A percentile compares a stretch with the other conserved stretches of the same genome.
Conservation (phyloP, 202 grass and related monocot species). For the Miscanthus sacchariflorus region DNA sequence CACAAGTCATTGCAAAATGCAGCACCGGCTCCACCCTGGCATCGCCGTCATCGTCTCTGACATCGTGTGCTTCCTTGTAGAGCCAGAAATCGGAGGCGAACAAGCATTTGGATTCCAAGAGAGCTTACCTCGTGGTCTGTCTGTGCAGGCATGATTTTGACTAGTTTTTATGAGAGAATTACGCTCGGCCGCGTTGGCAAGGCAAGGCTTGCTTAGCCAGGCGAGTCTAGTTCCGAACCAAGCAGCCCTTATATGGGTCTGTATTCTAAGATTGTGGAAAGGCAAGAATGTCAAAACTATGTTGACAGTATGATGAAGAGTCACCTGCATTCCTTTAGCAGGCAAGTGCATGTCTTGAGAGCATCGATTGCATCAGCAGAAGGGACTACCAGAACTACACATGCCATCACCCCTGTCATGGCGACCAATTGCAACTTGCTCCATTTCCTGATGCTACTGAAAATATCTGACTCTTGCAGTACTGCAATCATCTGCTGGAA, state of each 20-base stretch:
- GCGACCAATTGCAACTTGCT: constrained; percentile 58
- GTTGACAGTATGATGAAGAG: background rate
- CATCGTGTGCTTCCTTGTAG: background rate
- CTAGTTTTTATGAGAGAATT: background rate
- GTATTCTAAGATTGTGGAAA: background rate
- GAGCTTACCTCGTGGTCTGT: background rate
- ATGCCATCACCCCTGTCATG: constrained; percentile 70
- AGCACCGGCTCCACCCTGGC: too few relatives aligned
- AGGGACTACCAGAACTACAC: constrained; percentile 65
- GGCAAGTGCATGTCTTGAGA: constrained; percentile 94
- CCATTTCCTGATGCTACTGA: constrained; percentile 48
- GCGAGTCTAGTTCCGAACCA: background rate
- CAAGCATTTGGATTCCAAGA: too few relatives aligned
- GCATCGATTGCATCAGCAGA: constrained; percentile 78
- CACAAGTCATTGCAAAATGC: too few relatives aligned
- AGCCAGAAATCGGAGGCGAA: background rate
- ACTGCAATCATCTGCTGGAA: constrained; percentile 45
- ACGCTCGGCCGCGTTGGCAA: background rate
- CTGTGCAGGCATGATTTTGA: background rate
- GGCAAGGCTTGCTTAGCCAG: background rate
- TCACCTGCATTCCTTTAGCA: constrained; percentile 98
- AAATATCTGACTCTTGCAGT: constrained; percentile 41
- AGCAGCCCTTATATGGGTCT: background rate
- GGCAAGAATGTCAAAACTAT: background rate
- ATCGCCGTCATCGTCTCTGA: too few relatives aligned